Conservation (phyloP, 305 asterid genomes). For the Caryopteris hybrid region DNA sequence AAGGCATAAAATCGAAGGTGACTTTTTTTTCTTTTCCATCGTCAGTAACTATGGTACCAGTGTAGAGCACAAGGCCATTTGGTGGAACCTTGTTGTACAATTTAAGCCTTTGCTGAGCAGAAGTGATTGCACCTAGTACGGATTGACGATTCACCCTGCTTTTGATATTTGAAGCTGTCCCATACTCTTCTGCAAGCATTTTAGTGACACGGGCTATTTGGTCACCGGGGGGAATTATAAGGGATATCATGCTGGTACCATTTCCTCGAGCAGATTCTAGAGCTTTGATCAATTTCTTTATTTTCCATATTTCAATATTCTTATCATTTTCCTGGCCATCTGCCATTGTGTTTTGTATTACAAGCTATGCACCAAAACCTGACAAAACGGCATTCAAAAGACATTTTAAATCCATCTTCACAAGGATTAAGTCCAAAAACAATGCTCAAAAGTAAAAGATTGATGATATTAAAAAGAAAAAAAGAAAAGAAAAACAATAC, state of each 20-base stretch:
- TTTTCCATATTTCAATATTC: slow-evolving; percentile 33
- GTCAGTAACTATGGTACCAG: slow-evolving; percentile 62
- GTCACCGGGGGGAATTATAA: slow-evolving; percentile 38
- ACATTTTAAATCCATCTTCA: neutral
- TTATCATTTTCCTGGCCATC: slow-evolving; percentile 33
- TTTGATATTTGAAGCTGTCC: slow-evolving; percentile 65
- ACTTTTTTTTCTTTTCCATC: slow-evolving; percentile 69
- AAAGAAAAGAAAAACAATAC: neutral
- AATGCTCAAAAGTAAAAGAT: neutral
- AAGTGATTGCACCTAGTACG: slow-evolving; percentile 67
- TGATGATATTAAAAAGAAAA: neutral
- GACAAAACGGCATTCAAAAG: slow-evolving; percentile 5
- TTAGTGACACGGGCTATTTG: slow-evolving; percentile 41
- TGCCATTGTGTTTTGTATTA: slow-evolving; percentile 17
- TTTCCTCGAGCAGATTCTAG: slow-evolving; percentile 39
- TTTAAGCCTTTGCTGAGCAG: slow-evolving; percentile 67
- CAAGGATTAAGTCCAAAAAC: neutral
- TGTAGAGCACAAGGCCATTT: slow-evolving; percentile 62
- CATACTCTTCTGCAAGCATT: slow-evolving; percentile 70
- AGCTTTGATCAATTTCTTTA: slow-evolving; percentile 37
- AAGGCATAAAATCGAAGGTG: slow-evolving; percentile 59
- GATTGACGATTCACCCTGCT: slow-evolving; percentile 72
- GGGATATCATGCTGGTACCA: slow-evolving; percentile 44
- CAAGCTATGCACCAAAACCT: slow-evolving; percentile 14
- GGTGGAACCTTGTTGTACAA: slow-evolving; percentile 64